Evolutionary conservation across 2,329 filamentous ascomycete species (phyloP), one percentile per base, ranked within the genome.

Genomic region (Neobulgaria alba): DNA sequence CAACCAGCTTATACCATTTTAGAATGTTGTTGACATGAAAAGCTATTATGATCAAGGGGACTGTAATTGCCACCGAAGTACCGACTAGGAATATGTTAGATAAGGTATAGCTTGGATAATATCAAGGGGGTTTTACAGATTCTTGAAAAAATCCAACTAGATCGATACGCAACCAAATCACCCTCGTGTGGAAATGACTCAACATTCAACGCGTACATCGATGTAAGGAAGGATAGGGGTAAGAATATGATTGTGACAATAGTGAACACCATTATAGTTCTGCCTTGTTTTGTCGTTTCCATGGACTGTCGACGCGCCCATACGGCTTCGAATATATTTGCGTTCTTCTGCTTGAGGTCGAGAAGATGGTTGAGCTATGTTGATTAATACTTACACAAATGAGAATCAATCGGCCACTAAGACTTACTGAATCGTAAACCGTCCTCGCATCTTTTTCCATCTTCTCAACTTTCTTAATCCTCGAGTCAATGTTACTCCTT

Each of bases 291-390:
- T 7, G 18, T 21, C 10, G 41, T 33, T 21, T 29, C 20, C 23
- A 31, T 26, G n/a, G 31, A 31, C 15, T 44, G 29, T 20, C 33
- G 15, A 8, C 33, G 23, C 16, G 37, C 33, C 10, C 18, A 29
- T 17, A 23, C 16, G 9, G 42, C 42, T 21, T 44, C 42, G 3
- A 38, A 36, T 3, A 33, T 19, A 30, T 44, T 44, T 10, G 42
- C 42, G 31, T 44, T 37, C 33, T 44, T 44, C 32, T 44, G 42
- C 36, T 44, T 44, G 4, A 44, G 17, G 23, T 44, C 42, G 15
- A 44, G 33, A 3, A 44, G 38, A 21, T 40, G 33, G 18, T 44
- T 36, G 19, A 44, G 37, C 42, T 43, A 8, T 16, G 19, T 16
- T 4, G 15, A n/a, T 30, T 16, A 26, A 30, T 30, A 5, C 10